A percentile compares a stretch with the other conserved stretches of the same genome.
phyloP scores from a whole-genome alignment of 1,284 basidiomycete species.

The Cystobasidium slooffiae region DNA sequence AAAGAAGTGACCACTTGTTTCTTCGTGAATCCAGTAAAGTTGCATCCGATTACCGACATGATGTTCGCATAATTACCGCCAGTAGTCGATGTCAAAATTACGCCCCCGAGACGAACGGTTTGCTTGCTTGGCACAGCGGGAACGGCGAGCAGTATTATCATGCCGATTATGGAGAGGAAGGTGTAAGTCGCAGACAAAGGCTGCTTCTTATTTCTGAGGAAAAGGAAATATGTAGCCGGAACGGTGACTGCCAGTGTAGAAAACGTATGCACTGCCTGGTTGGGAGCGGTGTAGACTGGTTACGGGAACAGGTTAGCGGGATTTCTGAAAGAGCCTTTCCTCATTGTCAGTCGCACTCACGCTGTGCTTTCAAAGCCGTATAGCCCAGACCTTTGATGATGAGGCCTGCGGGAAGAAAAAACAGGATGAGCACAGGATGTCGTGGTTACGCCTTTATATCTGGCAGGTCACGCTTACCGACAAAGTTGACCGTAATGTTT shows the following conservation, averaged over 20 bases:
- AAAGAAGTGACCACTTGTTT: neutral
- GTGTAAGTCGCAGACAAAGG: neutral
- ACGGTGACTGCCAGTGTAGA: neutral
- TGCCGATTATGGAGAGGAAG: neutral
- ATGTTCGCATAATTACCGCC: neutral
- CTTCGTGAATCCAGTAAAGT: slow-evolving; percentile 8
- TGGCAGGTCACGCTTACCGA: too few species aligned
- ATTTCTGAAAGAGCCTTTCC: too few species aligned
- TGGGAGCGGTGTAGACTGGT: too few species aligned
- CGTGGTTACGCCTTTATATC: too few species aligned
- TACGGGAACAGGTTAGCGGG: too few species aligned
- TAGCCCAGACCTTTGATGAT: slow-evolving; percentile 21
- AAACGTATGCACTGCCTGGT: neutral
- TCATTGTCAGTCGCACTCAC: neutral
- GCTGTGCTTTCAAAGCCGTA: neutral
- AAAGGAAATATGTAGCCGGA: neutral
- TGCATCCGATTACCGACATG: neutral
- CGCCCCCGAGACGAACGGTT: neutral
- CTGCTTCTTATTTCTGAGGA: slow-evolving; percentile 1
- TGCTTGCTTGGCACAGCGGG: neutral
- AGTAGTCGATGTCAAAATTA: neutral
- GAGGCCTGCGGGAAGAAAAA: neutral
- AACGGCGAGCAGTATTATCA: neutral
- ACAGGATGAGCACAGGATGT: too few species aligned
- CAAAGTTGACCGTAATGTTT: neutral